Percentiles rank a stretch among this genome's conserved stretches.
Conservation (phyloP, 345 rosid species). For the Rhodomyrtus tomentosa region DNA sequence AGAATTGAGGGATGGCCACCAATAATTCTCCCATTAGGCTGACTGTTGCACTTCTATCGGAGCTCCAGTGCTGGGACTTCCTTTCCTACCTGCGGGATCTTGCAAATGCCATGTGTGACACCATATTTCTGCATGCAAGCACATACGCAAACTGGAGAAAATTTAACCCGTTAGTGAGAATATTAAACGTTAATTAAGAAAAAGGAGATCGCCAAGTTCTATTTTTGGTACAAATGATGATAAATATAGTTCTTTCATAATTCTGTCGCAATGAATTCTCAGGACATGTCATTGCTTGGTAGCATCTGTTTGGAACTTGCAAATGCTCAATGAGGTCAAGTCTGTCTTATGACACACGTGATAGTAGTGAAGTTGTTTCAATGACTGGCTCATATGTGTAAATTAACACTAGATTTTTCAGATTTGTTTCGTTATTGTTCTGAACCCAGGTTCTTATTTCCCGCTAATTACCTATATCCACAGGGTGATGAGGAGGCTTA, state of each 20-base stretch:
- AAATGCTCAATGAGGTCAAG: background rate
- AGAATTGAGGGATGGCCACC: background rate
- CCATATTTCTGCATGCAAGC: background rate
- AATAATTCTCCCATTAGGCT: background rate
- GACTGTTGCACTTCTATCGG: background rate
- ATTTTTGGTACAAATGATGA: background rate
- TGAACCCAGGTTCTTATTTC: background rate
- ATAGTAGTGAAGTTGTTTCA: background rate
- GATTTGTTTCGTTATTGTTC: background rate
- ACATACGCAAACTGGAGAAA: background rate
- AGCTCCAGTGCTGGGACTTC: background rate
- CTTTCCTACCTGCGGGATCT: background rate
- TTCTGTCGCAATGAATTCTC: background rate
- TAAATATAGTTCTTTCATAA: background rate
- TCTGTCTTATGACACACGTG: background rate
- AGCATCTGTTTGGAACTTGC: background rate
- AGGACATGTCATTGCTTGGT: background rate
- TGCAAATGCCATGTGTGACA: background rate
- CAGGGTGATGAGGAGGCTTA: conserved; percentile 25
- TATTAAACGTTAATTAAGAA: background rate
- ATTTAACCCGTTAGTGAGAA: background rate
- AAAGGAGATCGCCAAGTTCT: background rate
- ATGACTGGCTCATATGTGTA: background rate
- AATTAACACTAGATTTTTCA: background rate
- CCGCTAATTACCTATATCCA: background rate